These are phyloP conservation scores for Wickerhamomyces sp. DNA, from an alignment of 1,139 yeast species.

Conservation along the genomic window DNA sequence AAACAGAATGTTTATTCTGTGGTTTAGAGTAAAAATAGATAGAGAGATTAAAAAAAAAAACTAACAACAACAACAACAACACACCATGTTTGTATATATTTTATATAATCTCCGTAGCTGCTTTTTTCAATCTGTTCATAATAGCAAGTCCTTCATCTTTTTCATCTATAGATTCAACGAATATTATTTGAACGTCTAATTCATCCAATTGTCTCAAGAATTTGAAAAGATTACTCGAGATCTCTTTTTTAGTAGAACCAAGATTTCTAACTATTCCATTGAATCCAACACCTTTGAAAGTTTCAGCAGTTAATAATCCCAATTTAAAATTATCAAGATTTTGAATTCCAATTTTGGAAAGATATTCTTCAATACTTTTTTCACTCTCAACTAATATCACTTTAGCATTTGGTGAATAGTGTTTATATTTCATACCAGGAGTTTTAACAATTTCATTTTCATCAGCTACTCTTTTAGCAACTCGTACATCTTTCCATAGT, in stretches of 20 bases:
- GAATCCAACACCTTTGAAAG: constrained; percentile 14
- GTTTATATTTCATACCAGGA: constrained; percentile 97
- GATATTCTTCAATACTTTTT: constrained; percentile 15
- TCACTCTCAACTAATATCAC: constrained; percentile 57
- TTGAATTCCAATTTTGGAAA: constrained; percentile 7
- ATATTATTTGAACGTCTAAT: constrained; percentile 49
- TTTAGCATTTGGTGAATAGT: constrained; percentile 85
- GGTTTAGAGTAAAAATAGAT: constrained; percentile 8
- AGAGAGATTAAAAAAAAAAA: not conserved
- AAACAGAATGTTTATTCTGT: constrained; percentile 16
- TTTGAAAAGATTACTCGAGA: constrained; percentile 72
- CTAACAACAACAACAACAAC: not conserved
- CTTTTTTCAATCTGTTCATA: constrained; percentile 86
- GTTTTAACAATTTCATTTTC: constrained; percentile 73
- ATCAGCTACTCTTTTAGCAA: constrained; percentile 65
- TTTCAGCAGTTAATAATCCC: constrained; percentile 28
- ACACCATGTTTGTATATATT: not conserved
- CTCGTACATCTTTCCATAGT: constrained; percentile 54
- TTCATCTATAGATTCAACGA: constrained; percentile 69
- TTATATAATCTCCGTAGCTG: constrained; percentile 52
- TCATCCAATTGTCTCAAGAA: constrained; percentile 71
- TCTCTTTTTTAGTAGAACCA: constrained; percentile 55
- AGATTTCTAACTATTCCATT: constrained; percentile 39
- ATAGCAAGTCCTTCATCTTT: constrained; percentile 83
- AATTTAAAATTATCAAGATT: constrained; percentile 16